These are phyloP conservation scores for Chlorokybus atmophyticus DNA, from an alignment of 139 green algal species.

Conservation along the genomic window DNA sequence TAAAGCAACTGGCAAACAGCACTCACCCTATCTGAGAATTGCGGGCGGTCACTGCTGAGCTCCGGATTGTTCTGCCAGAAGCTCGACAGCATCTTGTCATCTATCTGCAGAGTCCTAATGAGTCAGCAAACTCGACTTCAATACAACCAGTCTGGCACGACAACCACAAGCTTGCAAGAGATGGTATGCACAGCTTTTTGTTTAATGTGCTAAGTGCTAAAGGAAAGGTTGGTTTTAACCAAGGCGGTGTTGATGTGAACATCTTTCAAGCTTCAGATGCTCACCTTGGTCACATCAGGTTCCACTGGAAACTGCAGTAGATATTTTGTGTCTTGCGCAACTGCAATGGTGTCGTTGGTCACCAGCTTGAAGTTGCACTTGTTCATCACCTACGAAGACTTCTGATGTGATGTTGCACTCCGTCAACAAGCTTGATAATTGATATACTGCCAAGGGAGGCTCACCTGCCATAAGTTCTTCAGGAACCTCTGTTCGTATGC, in stretches of 20 bases:
- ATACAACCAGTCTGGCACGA: background rate
- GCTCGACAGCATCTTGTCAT: too few relatives aligned
- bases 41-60: background rate
- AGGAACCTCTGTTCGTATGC: conserved; percentile 17
- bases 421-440: background rate
- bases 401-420: too few relatives aligned
- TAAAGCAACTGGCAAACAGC: conserved; percentile 1
- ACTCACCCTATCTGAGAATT: conserved; percentile 11
- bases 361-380: conserved; percentile 31
- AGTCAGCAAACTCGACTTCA: background rate
- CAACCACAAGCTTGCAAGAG: background rate
- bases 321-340: conserved; percentile 13
- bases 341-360: conserved; percentile 7
- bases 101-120: background rate
- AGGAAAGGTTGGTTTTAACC: background rate
- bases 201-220: background rate
- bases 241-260: background rate
- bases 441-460: background rate
- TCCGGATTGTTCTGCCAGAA: conserved; percentile 15
- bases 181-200: background rate
- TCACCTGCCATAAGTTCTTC: conserved; percentile 6
- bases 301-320: conserved; percentile 22
- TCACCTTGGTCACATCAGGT: conserved; percentile 20
- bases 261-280: conserved; percentile 1
- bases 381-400: too few relatives aligned